A percentile compares a stretch with the other conserved stretches of the same genome.
Evolutionary conservation across 2,329 filamentous ascomycete genomes (phyloP).

Genomic region (Epichloe elymi): DNA sequence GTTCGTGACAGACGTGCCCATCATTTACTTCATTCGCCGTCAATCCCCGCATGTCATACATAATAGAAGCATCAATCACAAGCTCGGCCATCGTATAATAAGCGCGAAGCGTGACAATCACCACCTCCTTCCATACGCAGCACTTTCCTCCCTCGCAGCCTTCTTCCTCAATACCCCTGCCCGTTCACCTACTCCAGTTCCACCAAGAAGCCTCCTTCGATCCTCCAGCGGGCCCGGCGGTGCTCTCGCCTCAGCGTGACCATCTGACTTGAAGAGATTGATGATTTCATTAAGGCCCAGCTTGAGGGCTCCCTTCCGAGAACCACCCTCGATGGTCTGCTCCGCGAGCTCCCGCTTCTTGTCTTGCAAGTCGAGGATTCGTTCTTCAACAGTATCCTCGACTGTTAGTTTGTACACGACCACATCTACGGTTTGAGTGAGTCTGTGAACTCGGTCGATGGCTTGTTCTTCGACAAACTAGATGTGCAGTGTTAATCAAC

Average conservation of each 20-base stretch:
- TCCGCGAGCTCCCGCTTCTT: conserved; percentile 88
- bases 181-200: background rate
- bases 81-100: background rate
- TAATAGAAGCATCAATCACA: background rate
- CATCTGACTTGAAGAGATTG: conserved; percentile 66
- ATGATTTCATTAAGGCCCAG: conserved; percentile 88
- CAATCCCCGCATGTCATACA: background rate
- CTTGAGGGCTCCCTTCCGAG: conserved; percentile 63
- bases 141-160: conserved; percentile 21
- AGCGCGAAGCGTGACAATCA: conserved; percentile 8
- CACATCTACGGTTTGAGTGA: conserved; percentile 91
- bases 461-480: conserved; percentile 97
- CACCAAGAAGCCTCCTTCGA: conserved; percentile 2
- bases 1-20: too few relatives aligned
- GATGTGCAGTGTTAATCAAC: background rate
- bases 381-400: conserved; percentile 74
- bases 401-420: conserved; percentile 92
- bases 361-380: conserved; percentile 87
- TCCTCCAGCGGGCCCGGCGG: conserved; percentile 4
- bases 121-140: conserved; percentile 30
- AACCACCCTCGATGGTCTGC: conserved; percentile 73
- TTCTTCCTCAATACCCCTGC: conserved; percentile 15
- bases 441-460: conserved; percentile 94
- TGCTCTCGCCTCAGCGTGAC: conserved; percentile 12
- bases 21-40: too few relatives aligned